phyloP scores from a whole-genome alignment of 257 asterid species.

The Orobanche coerulescens region DNA sequence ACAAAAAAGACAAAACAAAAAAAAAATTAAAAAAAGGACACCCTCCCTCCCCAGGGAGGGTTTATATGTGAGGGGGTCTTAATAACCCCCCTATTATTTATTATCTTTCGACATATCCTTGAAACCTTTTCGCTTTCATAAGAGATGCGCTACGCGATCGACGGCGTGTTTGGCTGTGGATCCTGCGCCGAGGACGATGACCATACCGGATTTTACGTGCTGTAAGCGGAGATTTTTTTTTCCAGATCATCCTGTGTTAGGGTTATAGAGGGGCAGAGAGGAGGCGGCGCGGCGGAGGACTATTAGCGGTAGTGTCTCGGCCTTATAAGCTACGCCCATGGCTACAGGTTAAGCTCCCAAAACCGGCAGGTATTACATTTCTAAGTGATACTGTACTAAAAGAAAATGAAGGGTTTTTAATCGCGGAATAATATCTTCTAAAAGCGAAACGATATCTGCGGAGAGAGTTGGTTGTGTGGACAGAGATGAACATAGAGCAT shows the following conservation, averaged over 20 bases:
- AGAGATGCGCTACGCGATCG: conserved; percentile 42
- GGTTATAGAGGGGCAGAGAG: conserved; percentile 21
- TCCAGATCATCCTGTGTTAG: conserved; percentile 56
- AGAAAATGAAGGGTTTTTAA: neutral
- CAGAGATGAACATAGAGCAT: conserved; percentile 10
- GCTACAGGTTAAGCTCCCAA: neutral
- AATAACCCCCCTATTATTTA: too few relatives aligned
- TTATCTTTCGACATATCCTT: too few relatives aligned
- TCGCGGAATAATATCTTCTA: neutral
- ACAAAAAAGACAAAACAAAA: too few relatives aligned
- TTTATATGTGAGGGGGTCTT: too few relatives aligned
- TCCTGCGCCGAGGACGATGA: conserved; percentile 53
- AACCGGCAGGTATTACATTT: neutral
- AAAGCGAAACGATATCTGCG: neutral
- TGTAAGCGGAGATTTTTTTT: conserved; percentile 53
- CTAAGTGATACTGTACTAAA: neutral
- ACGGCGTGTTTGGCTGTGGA: conserved; percentile 67
- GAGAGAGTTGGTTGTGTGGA: conserved; percentile 19
- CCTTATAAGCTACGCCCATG: conserved; percentile 51
- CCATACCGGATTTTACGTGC: conserved; percentile 59
- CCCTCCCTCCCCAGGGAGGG: too few relatives aligned
- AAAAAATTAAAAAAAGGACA: too few relatives aligned
- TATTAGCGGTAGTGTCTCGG: conserved; percentile 30
- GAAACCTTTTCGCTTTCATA: too few relatives aligned
- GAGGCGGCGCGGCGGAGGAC: conserved; percentile 32